phyloP scores from a whole-genome alignment of 2,329 filamentous ascomycete genomes.

The Fusarium oligoseptatum region DNA sequence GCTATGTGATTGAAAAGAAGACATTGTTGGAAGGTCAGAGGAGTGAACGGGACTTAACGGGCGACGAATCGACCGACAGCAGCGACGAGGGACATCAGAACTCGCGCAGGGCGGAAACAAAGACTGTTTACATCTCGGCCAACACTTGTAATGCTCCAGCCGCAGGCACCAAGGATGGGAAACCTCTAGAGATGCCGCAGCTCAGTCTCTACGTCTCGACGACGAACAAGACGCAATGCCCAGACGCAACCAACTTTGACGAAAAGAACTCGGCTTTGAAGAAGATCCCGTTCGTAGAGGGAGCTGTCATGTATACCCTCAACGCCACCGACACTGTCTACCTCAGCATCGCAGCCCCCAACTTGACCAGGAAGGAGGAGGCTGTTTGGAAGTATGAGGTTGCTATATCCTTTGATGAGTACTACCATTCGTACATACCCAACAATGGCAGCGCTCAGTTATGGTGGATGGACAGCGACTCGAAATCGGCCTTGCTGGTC shows the following conservation, averaged over 20 bases:
- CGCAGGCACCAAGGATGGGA: constrained; percentile 46
- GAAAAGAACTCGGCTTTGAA: constrained; percentile 36
- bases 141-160: constrained; percentile 87
- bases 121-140: constrained; percentile 81
- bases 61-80: constrained; percentile 23
- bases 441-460: constrained; percentile 65
- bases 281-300: constrained; percentile 69
- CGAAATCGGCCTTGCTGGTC: constrained; percentile 80
- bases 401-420: constrained; percentile 83
- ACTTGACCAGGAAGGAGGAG: constrained; percentile 68
- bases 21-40: constrained; percentile 43
- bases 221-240: constrained; percentile 50
- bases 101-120: constrained; percentile 48
- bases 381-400: constrained; percentile 85
- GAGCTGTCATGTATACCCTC: constrained; percentile 76
- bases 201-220: constrained; percentile 83
- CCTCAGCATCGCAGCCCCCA: constrained; percentile 80
- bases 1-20: constrained; percentile 51
- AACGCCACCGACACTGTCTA: constrained; percentile 77
- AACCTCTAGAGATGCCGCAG: constrained; percentile 68
- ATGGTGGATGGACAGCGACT: constrained; percentile 88
- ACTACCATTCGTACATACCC: constrained; percentile 75
- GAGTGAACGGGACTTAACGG: constrained; percentile 27
- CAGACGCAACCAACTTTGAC: constrained; percentile 38
- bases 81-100: constrained; percentile 25